These are phyloP conservation scores for Malassezia globosa DNA, from an alignment of 1,284 basidiomycete genomes.

Conservation along the genomic window DNA sequence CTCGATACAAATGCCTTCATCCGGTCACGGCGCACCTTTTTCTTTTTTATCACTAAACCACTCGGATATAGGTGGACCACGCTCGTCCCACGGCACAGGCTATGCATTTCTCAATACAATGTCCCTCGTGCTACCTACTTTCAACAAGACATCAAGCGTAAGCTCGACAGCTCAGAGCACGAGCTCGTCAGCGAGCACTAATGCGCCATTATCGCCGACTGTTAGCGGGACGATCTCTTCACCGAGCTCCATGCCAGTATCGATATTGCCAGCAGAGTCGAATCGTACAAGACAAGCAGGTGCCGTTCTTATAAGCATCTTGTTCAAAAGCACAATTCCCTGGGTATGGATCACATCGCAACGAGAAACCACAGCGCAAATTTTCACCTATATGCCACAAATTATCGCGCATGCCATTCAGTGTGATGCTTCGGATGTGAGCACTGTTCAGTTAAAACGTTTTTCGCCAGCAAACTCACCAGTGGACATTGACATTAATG, in stretches of 20 bases:
- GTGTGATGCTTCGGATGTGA: constrained; percentile 18
- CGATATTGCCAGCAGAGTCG: neutral
- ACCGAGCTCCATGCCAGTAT: neutral
- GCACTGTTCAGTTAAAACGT: constrained; percentile 27
- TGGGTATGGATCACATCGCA: constrained; percentile 38
- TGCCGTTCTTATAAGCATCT: constrained; percentile 18
- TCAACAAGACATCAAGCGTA: neutral
- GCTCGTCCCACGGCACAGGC: neutral
- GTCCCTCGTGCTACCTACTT: constrained; percentile 6
- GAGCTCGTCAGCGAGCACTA: neutral
- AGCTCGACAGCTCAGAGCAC: neutral
- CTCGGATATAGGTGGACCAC: too few relatives aligned
- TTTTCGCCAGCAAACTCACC: constrained; percentile 13
- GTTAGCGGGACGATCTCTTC: neutral
- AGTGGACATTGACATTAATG: too few relatives aligned
- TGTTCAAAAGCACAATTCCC: constrained; percentile 32
- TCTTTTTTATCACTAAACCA: too few relatives aligned
- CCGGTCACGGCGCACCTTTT: too few relatives aligned
- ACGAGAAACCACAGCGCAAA: constrained; percentile 38
- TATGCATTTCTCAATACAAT: constrained; percentile 8
- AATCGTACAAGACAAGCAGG: neutral
- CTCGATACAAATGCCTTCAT: too few relatives aligned
- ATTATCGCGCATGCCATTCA: constrained; percentile 23
- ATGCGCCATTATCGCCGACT: neutral
- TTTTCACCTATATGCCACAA: constrained; percentile 43